Evolutionary conservation across 495 filamentous ascomycete genomes (phyloP).

Genomic region (Staphylotrichum longicolle): DNA sequence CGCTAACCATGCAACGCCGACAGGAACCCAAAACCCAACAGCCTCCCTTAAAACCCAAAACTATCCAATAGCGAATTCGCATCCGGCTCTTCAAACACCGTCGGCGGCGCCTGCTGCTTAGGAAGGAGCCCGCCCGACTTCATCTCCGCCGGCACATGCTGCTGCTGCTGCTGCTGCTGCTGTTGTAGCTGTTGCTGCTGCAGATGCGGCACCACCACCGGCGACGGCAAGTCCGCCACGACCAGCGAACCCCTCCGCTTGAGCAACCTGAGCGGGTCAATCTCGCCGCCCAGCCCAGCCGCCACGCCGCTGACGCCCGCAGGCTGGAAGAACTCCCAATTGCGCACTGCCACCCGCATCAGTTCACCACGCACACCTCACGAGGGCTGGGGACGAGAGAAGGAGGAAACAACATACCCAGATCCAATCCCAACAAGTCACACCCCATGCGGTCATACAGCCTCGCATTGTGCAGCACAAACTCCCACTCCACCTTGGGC

Average conservation of each 20-base stretch:
- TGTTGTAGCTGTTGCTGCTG: constrained; percentile 52
- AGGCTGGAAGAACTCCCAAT: constrained; percentile 79
- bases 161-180: constrained; percentile 58
- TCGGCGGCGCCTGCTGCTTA: constrained; percentile 67
- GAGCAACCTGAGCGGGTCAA: constrained; percentile 66
- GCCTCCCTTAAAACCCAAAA: constrained; percentile 61
- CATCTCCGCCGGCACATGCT: constrained; percentile 54
- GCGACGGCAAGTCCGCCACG: constrained; percentile 69
- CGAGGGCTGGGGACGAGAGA: constrained; percentile 2
- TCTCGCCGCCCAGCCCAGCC: constrained; percentile 40
- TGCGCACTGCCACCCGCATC: constrained; percentile 53
- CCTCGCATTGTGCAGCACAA: constrained; percentile 82
- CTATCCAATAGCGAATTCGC: constrained; percentile 75
- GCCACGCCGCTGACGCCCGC: constrained; percentile 30
- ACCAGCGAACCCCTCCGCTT: constrained; percentile 73
- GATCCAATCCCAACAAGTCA: constrained; percentile 83
- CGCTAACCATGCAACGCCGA: constrained; percentile 6
- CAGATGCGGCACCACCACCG: constrained; percentile 30
- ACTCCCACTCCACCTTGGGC: constrained; percentile 78
- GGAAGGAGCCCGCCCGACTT: constrained; percentile 48
- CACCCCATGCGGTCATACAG: constrained; percentile 95
- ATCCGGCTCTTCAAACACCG: constrained; percentile 87
- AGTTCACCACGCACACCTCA: not conserved
- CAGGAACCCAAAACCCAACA: not conserved
- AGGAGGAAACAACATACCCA: constrained; percentile 45